phyloP scores from a whole-genome alignment of 768 basidiomycete species.

The Sutorius australiensis region DNA sequence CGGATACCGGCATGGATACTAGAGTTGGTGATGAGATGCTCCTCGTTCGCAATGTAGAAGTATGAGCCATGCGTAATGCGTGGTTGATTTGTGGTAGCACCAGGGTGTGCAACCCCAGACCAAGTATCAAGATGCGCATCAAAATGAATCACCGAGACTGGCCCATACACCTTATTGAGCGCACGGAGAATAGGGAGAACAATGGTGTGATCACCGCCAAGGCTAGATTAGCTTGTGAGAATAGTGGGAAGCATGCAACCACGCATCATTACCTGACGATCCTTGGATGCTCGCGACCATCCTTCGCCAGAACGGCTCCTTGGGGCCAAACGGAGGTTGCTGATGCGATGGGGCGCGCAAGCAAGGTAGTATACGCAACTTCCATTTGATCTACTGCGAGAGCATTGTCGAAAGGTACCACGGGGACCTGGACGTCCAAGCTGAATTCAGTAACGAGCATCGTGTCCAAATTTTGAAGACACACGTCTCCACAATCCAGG shows the following conservation, averaged over 20 bases:
- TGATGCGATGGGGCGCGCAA: conserved; percentile 50
- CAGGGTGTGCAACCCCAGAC: conserved; percentile 33
- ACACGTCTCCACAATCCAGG: conserved; percentile 83
- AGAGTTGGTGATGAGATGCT: conserved; percentile 69
- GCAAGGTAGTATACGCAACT: conserved; percentile 74
- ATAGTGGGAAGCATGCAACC: background rate
- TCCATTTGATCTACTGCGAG: conserved; percentile 85
- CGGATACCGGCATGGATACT: conserved; percentile 85
- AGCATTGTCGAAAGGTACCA: conserved; percentile 77
- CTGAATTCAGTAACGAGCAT: background rate
- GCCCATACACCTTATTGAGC: conserved; percentile 74
- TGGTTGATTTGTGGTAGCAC: conserved; percentile 51
- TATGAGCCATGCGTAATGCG: conserved; percentile 83
- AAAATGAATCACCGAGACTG: conserved; percentile 80
- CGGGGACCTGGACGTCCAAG: conserved; percentile 51
- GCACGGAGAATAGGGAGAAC: conserved; percentile 83
- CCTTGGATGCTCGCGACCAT: conserved; percentile 65
- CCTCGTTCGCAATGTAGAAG: conserved; percentile 75
- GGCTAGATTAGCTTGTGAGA: conserved; percentile 17
- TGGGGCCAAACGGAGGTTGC: conserved; percentile 18
- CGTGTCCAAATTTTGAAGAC: background rate
- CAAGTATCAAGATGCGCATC: conserved; percentile 73
- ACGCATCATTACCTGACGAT: conserved; percentile 52
- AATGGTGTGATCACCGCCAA: conserved; percentile 89
- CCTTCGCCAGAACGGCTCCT: conserved; percentile 42